Evolutionary conservation across 768 basidiomycete genomes (phyloP), one percentile per base, ranked within the genome.

Genomic region (Coprinopsis strossmayeri): DNA sequence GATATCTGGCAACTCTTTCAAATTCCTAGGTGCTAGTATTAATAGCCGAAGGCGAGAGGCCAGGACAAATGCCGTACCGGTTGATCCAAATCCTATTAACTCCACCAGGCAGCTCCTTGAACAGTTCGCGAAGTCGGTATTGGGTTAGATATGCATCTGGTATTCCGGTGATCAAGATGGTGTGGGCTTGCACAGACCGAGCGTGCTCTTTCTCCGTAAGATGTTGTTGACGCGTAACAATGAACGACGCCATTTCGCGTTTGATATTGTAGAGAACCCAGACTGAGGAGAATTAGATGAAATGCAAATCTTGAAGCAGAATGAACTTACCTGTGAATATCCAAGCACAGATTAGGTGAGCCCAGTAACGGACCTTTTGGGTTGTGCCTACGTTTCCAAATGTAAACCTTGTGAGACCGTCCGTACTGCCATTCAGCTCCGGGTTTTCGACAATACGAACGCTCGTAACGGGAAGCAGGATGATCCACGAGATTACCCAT

Each of bases 61-160:
- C 18, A 42, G 9, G 11, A 21, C 5, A 10, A 25, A 3, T n/a
- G 15, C 47, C 76, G 34, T 49, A 84, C 82, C 88, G 76, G 63
- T 93, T 95, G 32, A 98, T 74, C 93, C 95, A 99, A 30, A 99
- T 81, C 54, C 81, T 79, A 61, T 82, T 84, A 5, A 94, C 87
- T 13, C 94, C 94, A 9, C 94, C 94, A 0, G 96, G 95, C 2
- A 97, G 74, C 49, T 79, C 76, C n/a, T 78, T 76, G 64, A 90
- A 95, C 10, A 95, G 66, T 42, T 78, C 71, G 35, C 63, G 67
- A 24, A 96, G 72, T 2, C 81, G 81, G 5, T 71, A 65, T 55
- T 85, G 83, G 32, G 82, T 82, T 46, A 97, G 77, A 59, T 84
- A 92, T 41, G 79, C 77, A 26, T 72, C 68, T 4, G 93, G 92